phyloP scores from a whole-genome alignment of 2,329 filamentous ascomycete genomes.

The Xylogone sp. region DNA sequence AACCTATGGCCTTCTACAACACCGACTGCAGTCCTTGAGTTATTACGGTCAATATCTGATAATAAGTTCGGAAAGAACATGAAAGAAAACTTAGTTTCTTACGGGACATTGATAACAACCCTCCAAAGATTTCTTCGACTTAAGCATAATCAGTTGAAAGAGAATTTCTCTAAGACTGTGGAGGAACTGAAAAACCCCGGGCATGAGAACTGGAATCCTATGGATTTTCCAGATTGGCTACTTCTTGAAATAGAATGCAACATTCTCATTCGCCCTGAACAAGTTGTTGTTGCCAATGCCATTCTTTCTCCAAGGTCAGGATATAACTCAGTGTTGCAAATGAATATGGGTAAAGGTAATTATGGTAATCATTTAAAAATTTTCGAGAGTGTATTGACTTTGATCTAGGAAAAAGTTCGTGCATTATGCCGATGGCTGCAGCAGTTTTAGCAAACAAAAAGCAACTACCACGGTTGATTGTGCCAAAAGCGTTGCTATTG shows the following conservation, averaged over 20 bases:
- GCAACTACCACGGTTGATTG: slow-evolving; percentile 37
- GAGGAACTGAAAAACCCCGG: slow-evolving; percentile 33
- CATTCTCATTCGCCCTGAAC: slow-evolving; percentile 55
- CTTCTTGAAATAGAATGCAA: slow-evolving; percentile 62
- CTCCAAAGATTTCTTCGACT: slow-evolving; percentile 40
- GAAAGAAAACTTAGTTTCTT: slow-evolving; percentile 32
- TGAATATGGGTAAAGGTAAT: slow-evolving; percentile 60
- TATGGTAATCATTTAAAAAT: not conserved
- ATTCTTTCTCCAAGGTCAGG: slow-evolving; percentile 50
- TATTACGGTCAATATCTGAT: slow-evolving; percentile 31
- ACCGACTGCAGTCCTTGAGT: slow-evolving; percentile 32
- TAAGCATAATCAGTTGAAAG: slow-evolving; percentile 27
- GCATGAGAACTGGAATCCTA: slow-evolving; percentile 27
- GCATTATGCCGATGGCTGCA: slow-evolving; percentile 48
- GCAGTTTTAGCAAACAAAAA: slow-evolving; percentile 38
- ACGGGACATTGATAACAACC: slow-evolving; percentile 33
- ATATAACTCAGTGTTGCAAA: slow-evolving; percentile 55
- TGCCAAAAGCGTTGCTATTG: slow-evolving; percentile 37
- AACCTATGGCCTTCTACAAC: slow-evolving; percentile 36
- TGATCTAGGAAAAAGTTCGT: slow-evolving; percentile 48
- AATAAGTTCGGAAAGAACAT: slow-evolving; percentile 25
- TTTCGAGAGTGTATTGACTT: slow-evolving; percentile 3
- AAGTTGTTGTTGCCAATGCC: slow-evolving; percentile 55
- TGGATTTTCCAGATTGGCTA: slow-evolving; percentile 54
- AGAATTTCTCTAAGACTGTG: slow-evolving; percentile 23